phyloP scores from a whole-genome alignment of 371 early-diverging fungal genomes.

The Mucor plumbeus region DNA sequence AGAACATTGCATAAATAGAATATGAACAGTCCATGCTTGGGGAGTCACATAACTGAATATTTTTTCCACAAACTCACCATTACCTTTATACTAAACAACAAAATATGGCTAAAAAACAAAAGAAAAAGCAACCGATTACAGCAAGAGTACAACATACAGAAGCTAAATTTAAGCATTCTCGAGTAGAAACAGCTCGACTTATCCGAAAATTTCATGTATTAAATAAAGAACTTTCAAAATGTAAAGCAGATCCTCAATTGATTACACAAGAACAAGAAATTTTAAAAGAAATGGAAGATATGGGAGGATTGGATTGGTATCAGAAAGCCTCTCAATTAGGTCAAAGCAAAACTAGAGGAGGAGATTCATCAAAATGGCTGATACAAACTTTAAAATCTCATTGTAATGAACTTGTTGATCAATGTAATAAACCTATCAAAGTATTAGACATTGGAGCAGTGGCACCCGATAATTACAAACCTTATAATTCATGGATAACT shows the following conservation, averaged over 20 bases:
- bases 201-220: slow-evolving; percentile 79
- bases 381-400: slow-evolving; percentile 54
- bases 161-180: slow-evolving; percentile 47
- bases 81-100: not conserved
- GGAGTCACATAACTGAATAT: not conserved
- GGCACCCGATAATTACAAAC: slow-evolving; percentile 75
- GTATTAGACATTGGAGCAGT: slow-evolving; percentile 92
- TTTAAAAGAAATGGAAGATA: slow-evolving; percentile 69
- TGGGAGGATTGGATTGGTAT: slow-evolving; percentile 90
- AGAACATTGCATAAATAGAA: too few relatives aligned
- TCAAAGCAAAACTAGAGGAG: slow-evolving; percentile 81
- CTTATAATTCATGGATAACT: slow-evolving; percentile 69
- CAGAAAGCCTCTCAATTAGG: slow-evolving; percentile 85
- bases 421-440: slow-evolving; percentile 38
- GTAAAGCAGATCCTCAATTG: slow-evolving; percentile 20
- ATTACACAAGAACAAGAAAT: slow-evolving; percentile 47
- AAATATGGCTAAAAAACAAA: slow-evolving; percentile 29
- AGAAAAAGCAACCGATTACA: slow-evolving; percentile 32
- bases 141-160: slow-evolving; percentile 15
- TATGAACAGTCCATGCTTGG: too few relatives aligned
- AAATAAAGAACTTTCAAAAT: slow-evolving; percentile 71
- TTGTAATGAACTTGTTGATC: slow-evolving; percentile 20
- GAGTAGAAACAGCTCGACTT: slow-evolving; percentile 63
- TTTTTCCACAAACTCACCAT: not conserved
- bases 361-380: slow-evolving; percentile 87